A percentile compares a stretch with the other conserved stretches of the same genome.
Evolutionary conservation across 2,329 filamentous ascomycete species (phyloP).

Genomic region (Cytospora leucostoma): DNA sequence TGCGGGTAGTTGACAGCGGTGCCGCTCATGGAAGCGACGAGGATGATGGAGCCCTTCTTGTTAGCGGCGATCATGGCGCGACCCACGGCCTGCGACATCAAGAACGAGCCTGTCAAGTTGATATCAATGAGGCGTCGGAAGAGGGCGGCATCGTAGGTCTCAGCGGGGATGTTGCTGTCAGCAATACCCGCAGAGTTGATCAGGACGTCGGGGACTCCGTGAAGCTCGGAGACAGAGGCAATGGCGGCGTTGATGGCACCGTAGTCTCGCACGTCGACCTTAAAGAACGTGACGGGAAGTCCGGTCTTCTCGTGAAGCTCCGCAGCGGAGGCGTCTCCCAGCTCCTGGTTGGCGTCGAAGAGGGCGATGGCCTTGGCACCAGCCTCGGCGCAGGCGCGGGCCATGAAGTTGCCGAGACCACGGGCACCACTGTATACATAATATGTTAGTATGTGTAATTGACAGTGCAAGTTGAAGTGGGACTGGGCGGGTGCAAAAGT

Average conservation of each 20-base stretch:
- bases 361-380: slow-evolving; percentile 73
- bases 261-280: slow-evolving; percentile 75
- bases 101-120: slow-evolving; percentile 78
- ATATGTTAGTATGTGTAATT: not conserved
- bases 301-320: slow-evolving; percentile 73
- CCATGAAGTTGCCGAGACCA: slow-evolving; percentile 78
- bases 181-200: slow-evolving; percentile 80
- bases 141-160: slow-evolving; percentile 74
- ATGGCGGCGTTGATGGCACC: slow-evolving; percentile 70
- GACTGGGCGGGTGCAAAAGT: too few species aligned
- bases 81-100: slow-evolving; percentile 73
- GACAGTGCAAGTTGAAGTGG: not conserved
- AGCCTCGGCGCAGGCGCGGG: slow-evolving; percentile 73
- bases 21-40: slow-evolving; percentile 80
- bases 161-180: slow-evolving; percentile 81
- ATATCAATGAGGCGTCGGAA: slow-evolving; percentile 80
- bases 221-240: slow-evolving; percentile 63
- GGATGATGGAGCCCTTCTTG: slow-evolving; percentile 72
- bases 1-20: slow-evolving; percentile 85
- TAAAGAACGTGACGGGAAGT: slow-evolving; percentile 74
- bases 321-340: slow-evolving; percentile 68
- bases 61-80: slow-evolving; percentile 72
- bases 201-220: slow-evolving; percentile 72
- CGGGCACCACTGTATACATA: slow-evolving; percentile 62
- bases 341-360: slow-evolving; percentile 75